Conservation (phyloP, 768 basidiomycete genomes). For the Ramaria sp. region DNA sequence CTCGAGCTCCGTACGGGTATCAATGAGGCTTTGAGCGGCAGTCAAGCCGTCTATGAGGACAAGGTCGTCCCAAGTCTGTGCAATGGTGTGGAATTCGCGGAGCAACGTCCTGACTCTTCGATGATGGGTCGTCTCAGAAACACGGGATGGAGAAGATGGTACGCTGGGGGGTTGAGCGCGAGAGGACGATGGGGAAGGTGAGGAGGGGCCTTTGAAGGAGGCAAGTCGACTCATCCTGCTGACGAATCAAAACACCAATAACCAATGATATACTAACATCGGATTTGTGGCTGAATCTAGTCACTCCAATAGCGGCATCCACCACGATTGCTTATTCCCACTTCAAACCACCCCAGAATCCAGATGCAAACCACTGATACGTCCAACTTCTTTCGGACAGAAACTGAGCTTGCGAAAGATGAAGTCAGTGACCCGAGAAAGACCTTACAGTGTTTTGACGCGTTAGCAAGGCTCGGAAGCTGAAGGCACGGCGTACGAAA, state of each 20-base stretch:
- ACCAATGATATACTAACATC: too few relatives aligned
- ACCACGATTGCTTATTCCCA: too few relatives aligned
- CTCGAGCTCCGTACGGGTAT: constrained; percentile 80
- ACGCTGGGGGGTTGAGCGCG: constrained; percentile 26
- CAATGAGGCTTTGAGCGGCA: constrained; percentile 58
- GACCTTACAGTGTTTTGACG: constrained; percentile 10
- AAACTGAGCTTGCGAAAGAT: constrained; percentile 56
- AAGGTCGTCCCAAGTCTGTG: constrained; percentile 77
- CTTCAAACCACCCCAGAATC: too few relatives aligned
- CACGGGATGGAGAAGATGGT: constrained; percentile 33
- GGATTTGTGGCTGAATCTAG: too few relatives aligned
- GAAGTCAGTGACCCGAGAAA: constrained; percentile 31
- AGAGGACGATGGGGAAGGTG: constrained; percentile 59
- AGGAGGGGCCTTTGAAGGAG: constrained; percentile 73
- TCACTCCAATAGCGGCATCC: too few relatives aligned
- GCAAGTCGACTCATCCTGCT: constrained; percentile 47
- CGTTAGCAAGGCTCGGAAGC: constrained; percentile 45
- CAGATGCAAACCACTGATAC: constrained; percentile 29
- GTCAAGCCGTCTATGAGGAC: constrained; percentile 72
- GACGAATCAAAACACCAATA: too few relatives aligned
- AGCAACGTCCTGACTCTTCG: constrained; percentile 61
- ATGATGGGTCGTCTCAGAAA: constrained; percentile 67
- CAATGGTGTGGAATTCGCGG: constrained; percentile 51
- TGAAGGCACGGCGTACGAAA: constrained; percentile 64
- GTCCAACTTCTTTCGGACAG: constrained; percentile 58